Base-by-base conservation (phyloP, 2,329 filamentous ascomycete genomes). In the Penicillium sp. region DNA sequence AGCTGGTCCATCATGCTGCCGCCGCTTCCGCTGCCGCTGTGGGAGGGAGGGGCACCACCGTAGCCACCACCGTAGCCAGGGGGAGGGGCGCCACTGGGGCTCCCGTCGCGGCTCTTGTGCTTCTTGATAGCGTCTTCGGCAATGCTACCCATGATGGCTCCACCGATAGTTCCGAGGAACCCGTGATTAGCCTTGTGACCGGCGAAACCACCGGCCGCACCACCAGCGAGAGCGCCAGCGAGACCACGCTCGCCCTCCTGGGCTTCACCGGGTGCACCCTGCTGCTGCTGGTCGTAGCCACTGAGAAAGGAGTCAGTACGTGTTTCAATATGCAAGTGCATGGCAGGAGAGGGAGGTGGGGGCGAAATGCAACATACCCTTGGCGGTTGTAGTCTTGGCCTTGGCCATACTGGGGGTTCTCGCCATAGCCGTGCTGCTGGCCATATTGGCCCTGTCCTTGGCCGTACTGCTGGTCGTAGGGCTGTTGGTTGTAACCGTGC, bases 171-270 rank as follows among this genome's bases (percentile, higher is more conserved):
- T 52, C 77, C 77, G 44, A 79, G 69, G 61, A 79, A 65, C 24
- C 77, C 77, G 64, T 79, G 77, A 56, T 75, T 68, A 55, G 71
- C 75, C 63, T 79, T 75, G 68, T 76, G 72, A 50, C 77, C 77
- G 18, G 68, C 72, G 43, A 71, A 78, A 27, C 72, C 76, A 49
- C 77, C 77, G n/a, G 74, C 69, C 8, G 74, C 66, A 57, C 75
- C 76, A 51, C 77, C 77, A 24, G 75, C 75, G 37, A 78, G 55
- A 13, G 77, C 77, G 32, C 77, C 77, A 45, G 73, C 70, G 15
- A 79, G 65, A 54, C 77, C 77, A 59, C 76, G 75, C 50, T 79
- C 76, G 48, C 71, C 72, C 1, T 76, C 74, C 55, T 75, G 71
- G 39, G 72, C 72, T 33, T 64, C 66, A 37, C 67, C 72, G 44